Evolutionary conservation across 768 basidiomycete genomes (phyloP).

Genomic region (Clavulina sp.): DNA sequence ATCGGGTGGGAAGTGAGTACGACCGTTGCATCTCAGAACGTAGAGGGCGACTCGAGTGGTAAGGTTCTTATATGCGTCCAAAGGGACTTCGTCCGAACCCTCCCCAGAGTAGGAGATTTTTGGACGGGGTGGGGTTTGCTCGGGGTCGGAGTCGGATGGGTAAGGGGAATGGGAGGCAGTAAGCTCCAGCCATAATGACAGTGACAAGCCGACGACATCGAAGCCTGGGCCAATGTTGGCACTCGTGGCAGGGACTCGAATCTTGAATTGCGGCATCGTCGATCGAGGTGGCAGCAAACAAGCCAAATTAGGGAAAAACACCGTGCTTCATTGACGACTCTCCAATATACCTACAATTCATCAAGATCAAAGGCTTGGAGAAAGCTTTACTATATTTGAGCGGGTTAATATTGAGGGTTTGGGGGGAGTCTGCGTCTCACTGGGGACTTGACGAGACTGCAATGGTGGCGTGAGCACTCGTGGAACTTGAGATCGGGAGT

Average conservation of each 20-base stretch:
- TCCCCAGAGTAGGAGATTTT: constrained; percentile 67
- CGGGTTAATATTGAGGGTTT: too few relatives aligned
- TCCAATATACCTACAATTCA: too few relatives aligned
- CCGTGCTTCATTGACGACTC: too few relatives aligned
- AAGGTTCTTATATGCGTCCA: constrained; percentile 91
- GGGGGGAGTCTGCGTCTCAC: too few relatives aligned
- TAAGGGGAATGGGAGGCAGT: constrained; percentile 32
- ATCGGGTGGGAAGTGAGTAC: constrained; percentile 56
- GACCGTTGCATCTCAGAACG: constrained; percentile 76
- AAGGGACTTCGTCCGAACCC: constrained; percentile 78
- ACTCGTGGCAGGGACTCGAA: constrained; percentile 89
- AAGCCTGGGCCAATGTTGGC: constrained; percentile 99
- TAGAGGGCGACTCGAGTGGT: constrained; percentile 95
- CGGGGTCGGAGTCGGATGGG: constrained; percentile 14
- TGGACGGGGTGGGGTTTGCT: constrained; percentile 38
- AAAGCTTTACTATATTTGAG: too few relatives aligned
- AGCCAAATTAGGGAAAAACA: too few relatives aligned
- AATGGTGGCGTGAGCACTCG: too few relatives aligned
- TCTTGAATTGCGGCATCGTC: constrained; percentile 28
- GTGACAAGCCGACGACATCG: constrained; percentile 96
- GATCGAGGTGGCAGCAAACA: too few relatives aligned
- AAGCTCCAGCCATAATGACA: constrained; percentile 70
- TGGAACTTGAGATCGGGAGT: too few relatives aligned
- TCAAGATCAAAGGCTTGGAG: too few relatives aligned
- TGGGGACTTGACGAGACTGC: too few relatives aligned